phyloP scores from a whole-genome alignment of 192 early-diverging fungal species.

The Backusella australiensis region DNA sequence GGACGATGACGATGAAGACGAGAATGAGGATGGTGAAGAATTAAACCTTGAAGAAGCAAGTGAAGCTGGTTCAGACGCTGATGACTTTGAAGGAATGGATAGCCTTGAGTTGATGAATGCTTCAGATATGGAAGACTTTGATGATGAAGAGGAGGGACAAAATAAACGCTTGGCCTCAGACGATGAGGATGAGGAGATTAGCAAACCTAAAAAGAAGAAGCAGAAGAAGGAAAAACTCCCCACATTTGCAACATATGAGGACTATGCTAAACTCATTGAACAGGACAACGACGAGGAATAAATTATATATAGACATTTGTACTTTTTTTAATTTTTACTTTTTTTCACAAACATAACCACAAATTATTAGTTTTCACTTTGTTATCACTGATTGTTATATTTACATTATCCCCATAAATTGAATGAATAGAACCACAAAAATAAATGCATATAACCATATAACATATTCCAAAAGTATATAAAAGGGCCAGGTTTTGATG shows the following conservation, averaged over 20 bases:
- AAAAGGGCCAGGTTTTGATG: background rate
- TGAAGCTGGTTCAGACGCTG: conserved; percentile 35
- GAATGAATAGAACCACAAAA: background rate
- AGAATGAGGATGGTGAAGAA: conserved; percentile 47
- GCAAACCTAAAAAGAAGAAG: conserved; percentile 32
- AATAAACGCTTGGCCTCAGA: conserved; percentile 31
- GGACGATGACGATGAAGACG: conserved; percentile 45
- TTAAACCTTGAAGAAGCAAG: conserved; percentile 57
- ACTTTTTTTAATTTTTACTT: background rate
- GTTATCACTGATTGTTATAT: background rate
- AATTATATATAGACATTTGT: conserved; percentile 7
- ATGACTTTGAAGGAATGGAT: conserved; percentile 62
- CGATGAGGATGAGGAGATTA: conserved; percentile 40
- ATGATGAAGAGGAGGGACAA: conserved; percentile 54
- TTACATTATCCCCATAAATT: background rate
- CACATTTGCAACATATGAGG: conserved; percentile 70
- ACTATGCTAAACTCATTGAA: conserved; percentile 51
- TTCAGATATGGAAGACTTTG: conserved; percentile 34
- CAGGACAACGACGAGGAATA: conserved; percentile 13
- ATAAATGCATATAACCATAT: background rate
- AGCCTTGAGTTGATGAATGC: conserved; percentile 42
- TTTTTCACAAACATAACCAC: background rate
- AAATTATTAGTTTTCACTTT: background rate
- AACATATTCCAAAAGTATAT: background rate
- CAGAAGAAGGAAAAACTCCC: conserved; percentile 56